Evolutionary conservation across 345 rosid species (phyloP), one percentile per base, ranked within the genome.

Genomic region (Eucalyptus sp.): DNA sequence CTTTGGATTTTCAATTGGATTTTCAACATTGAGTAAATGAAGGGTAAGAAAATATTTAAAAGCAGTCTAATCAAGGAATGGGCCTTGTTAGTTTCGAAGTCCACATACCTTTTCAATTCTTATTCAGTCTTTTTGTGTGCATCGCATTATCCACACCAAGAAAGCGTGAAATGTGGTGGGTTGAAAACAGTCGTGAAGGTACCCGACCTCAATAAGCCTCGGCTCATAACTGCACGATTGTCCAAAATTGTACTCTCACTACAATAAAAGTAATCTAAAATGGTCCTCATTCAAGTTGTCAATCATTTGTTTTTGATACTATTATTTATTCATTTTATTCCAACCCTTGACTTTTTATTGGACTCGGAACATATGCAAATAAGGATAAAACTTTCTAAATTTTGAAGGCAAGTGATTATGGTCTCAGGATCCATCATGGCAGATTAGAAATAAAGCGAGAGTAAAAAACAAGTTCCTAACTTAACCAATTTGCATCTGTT

Each of bases 281-380:
- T 64, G 18, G 71, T 64, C 16, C 33, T 62, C 10, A 13, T 12
- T 62, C 8, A 14, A 1, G 71, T 29, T 1, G 0, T 1, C n/a
- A 9, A 58, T 11, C 6, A 58, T 5, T 7, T 58, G n/a, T n/a
- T 0, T 58, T 58, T 10, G n/a, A 58, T 54, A 0, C 2, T 54
- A 54, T 51, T 51, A 51, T 17, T 17, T 51, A 51, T 51, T 51
- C 54, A 51, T 0, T 51, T 1, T 17, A 51, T 51, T 51, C 54
- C 54, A 0, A 51, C 16, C 20, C 56, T 51, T 7, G 56, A 51
- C 56, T 17, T 51, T 51, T 51, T 51, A 51, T 17, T 17, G 0
- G 22, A 7, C 4, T 51, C 0, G 1, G 1, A 51, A 51, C 56
- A 0, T 51, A 17, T 51, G 56, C 22, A 17, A 51, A 51, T 51